phyloP scores from a whole-genome alignment of 2,329 filamentous ascomycete genomes.

The Xylaria sp. region DNA sequence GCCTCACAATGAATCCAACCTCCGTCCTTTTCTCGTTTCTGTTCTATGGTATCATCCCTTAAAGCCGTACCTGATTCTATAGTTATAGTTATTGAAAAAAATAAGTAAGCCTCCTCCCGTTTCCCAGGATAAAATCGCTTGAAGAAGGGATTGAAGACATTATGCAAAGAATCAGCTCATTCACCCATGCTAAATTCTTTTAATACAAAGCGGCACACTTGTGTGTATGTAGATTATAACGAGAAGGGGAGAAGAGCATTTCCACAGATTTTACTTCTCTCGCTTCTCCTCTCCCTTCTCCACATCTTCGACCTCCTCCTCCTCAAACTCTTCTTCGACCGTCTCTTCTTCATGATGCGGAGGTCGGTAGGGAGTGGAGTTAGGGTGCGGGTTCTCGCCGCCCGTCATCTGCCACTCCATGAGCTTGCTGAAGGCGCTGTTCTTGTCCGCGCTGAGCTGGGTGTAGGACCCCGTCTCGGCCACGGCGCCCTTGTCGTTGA shows the following conservation, averaged over 20 bases:
- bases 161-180: neutral
- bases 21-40: constrained; percentile 7
- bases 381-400: constrained; percentile 67
- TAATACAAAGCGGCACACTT: neutral
- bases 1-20: neutral
- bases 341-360: constrained; percentile 54
- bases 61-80: constrained; percentile 35
- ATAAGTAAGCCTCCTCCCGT: neutral
- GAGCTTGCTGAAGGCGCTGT: constrained; percentile 89
- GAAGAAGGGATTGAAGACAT: neutral
- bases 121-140: neutral
- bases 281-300: constrained; percentile 34
- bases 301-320: constrained; percentile 33
- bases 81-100: constrained; percentile 1
- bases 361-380: constrained; percentile 48
- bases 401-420: constrained; percentile 99
- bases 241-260: neutral
- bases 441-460: constrained; percentile 75
- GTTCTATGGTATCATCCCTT: constrained; percentile 33
- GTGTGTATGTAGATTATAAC: neutral
- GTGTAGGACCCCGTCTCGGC: constrained; percentile 89
- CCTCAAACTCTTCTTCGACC: constrained; percentile 37
- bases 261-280: constrained; percentile 29
- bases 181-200: neutral
- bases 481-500: constrained; percentile 85